Evolutionary conservation across 2,329 filamentous ascomycete genomes (phyloP).

Genomic region (Botrytis cinerea): DNA sequence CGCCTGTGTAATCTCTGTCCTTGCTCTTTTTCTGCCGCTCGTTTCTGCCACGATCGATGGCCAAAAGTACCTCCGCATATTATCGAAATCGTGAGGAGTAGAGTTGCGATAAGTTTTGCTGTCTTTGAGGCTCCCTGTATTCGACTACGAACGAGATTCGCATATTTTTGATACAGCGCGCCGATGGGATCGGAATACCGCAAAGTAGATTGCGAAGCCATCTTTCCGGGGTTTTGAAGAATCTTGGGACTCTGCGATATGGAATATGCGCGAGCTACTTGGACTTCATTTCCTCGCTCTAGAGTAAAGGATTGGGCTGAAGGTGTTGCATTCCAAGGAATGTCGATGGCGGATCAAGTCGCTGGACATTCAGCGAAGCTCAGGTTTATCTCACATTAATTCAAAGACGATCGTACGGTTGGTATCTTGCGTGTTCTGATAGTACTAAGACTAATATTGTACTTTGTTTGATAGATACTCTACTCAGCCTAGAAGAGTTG

Average conservation of each 20-base stretch:
- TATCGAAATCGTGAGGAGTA: slow-evolving; percentile 76
- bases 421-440: background rate
- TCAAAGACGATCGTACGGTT: background rate
- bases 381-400: slow-evolving; percentile 9
- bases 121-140: slow-evolving; percentile 67
- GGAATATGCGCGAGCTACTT: slow-evolving; percentile 11
- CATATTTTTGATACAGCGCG: slow-evolving; percentile 63
- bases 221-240: slow-evolving; percentile 43
- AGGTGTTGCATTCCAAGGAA: slow-evolving; percentile 21
- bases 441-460: background rate
- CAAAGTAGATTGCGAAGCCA: slow-evolving; percentile 89
- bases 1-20: slow-evolving; percentile 79
- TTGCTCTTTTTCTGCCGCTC: slow-evolving; percentile 76
- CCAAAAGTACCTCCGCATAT: slow-evolving; percentile 76
- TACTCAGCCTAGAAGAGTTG: slow-evolving; percentile 3
- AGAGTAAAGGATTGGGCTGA: background rate
- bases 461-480: background rate
- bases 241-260: background rate
- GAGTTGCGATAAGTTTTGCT: slow-evolving; percentile 72
- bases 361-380: slow-evolving; percentile 18
- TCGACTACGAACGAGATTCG: slow-evolving; percentile 52
- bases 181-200: slow-evolving; percentile 69
- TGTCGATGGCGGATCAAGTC: background rate
- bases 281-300: slow-evolving; percentile 20
- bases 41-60: slow-evolving; percentile 73